Conservation (phyloP, 208 protist genomes). For the Porcisia hertigi region DNA sequence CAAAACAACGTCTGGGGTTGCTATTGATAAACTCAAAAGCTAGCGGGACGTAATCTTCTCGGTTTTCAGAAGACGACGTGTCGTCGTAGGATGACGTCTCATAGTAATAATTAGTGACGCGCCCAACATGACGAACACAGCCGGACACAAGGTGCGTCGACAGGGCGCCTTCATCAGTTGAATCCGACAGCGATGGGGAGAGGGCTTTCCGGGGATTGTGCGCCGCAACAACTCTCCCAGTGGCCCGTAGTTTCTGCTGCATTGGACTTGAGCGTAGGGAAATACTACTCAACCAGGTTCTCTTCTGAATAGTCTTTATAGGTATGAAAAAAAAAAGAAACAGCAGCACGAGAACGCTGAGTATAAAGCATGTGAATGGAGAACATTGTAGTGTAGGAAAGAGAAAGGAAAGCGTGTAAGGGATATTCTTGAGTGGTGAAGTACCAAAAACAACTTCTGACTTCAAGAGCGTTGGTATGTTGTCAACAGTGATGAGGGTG, state of each 20-base stretch:
- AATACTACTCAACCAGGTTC: neutral
- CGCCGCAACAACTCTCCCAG: neutral
- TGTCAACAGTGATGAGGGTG: neutral
- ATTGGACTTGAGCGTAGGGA: neutral
- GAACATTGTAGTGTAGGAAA: neutral
- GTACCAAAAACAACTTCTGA: neutral
- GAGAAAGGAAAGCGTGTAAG: neutral
- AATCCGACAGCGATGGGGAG: conserved; percentile 18
- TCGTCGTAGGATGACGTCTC: conserved; percentile 29
- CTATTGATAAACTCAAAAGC: conserved; percentile 51
- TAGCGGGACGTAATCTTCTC: conserved; percentile 59
- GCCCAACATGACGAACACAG: conserved; percentile 12
- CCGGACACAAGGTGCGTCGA: conserved; percentile 17
- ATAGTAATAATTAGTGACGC: conserved; percentile 35
- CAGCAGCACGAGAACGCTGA: neutral
- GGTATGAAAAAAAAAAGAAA: conserved; percentile 1
- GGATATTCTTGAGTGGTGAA: neutral
- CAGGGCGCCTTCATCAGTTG: conserved; percentile 16
- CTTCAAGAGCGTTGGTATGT: neutral
- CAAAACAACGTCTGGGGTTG: conserved; percentile 26
- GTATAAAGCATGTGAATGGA: neutral
- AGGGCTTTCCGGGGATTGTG: conserved; percentile 1
- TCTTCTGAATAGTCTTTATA: neutral
- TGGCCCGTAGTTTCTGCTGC: neutral
- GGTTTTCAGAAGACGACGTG: conserved; percentile 48